phyloP scores from a whole-genome alignment of 352 stramenopile species.

The Aphanomyces invadans region DNA sequence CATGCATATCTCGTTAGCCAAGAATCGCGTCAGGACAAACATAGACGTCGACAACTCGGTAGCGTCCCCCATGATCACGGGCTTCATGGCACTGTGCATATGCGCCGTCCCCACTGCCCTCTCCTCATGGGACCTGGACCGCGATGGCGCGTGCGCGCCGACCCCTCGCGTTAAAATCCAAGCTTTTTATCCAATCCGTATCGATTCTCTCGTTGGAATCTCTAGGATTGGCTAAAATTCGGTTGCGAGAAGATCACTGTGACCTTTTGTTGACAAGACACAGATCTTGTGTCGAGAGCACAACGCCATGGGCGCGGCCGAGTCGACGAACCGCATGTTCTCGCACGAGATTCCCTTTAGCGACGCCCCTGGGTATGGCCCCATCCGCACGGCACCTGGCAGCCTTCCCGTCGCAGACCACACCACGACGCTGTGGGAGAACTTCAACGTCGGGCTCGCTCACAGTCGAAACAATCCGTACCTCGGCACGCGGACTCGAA shows the following conservation, averaged over 20 bases:
- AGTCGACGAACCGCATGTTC: slow-evolving; percentile 19
- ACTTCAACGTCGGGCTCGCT: slow-evolving; percentile 18
- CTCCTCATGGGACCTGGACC: no score
- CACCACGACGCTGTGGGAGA: slow-evolving; percentile 12
- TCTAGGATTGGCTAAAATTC: neutral
- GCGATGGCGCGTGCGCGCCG: neutral
- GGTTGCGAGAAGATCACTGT: no score
- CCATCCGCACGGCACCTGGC: slow-evolving; percentile 7
- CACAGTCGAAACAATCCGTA: slow-evolving; percentile 26
- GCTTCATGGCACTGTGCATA: no score
- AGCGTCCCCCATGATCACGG: no score
- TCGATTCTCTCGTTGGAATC: neutral
- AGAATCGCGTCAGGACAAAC: no score
- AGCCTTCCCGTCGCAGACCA: slow-evolving; percentile 10
- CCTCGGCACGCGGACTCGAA: slow-evolving; percentile 44
- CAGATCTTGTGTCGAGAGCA: slow-evolving; percentile 3
- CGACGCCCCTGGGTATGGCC: slow-evolving; percentile 11
- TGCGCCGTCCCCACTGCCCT: no score
- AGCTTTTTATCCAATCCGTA: neutral
- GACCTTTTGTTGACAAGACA: neutral
- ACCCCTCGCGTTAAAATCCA: neutral
- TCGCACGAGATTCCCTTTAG: slow-evolving; percentile 14
- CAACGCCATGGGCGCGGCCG: slow-evolving; percentile 15
- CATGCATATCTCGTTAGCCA: no score
- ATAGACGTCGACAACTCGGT: no score